A percentile compares a stretch with the other conserved stretches of the same genome.
These are phyloP conservation scores for Epithemia pelagica DNA, from an alignment of 108 stramenopile genomes.

Conservation along the genomic window DNA sequence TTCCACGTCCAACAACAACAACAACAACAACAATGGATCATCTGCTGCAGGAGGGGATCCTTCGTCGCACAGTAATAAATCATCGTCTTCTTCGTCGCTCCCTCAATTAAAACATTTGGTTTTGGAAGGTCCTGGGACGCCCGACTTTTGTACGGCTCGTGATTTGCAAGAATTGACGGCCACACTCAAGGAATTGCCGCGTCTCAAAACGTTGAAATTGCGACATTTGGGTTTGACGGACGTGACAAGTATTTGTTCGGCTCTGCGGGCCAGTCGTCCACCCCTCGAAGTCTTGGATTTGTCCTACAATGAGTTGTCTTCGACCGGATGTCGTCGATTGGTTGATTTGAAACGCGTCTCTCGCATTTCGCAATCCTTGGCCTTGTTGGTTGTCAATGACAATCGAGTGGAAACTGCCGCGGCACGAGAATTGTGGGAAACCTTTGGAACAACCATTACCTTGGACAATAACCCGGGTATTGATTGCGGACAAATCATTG, in stretches of 20 bases:
- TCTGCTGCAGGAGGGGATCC: background rate
- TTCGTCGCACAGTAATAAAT: background rate
- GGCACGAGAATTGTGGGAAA: background rate
- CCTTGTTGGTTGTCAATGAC: background rate
- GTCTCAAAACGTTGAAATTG: background rate
- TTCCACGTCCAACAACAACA: too few relatives aligned
- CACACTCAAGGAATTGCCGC: background rate
- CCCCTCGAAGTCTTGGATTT: background rate
- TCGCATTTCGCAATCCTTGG: background rate
- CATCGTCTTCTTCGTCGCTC: too few relatives aligned
- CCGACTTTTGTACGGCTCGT: background rate
- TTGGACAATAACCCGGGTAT: background rate
- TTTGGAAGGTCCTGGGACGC: background rate
- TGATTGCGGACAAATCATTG: background rate
- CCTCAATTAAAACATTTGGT: slow-evolving; percentile 1
- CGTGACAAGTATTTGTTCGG: background rate
- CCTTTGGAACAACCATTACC: background rate
- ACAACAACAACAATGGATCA: background rate
- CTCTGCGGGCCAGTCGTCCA: background rate
- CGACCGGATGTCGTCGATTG: background rate
- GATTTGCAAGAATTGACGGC: background rate
- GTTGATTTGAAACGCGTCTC: background rate
- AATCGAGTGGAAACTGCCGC: background rate
- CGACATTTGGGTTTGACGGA: background rate
- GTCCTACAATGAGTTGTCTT: background rate